Evolutionary conservation across 257 asterid species (phyloP), one percentile per base, ranked within the genome.

Genomic region (Ballota nigra): DNA sequence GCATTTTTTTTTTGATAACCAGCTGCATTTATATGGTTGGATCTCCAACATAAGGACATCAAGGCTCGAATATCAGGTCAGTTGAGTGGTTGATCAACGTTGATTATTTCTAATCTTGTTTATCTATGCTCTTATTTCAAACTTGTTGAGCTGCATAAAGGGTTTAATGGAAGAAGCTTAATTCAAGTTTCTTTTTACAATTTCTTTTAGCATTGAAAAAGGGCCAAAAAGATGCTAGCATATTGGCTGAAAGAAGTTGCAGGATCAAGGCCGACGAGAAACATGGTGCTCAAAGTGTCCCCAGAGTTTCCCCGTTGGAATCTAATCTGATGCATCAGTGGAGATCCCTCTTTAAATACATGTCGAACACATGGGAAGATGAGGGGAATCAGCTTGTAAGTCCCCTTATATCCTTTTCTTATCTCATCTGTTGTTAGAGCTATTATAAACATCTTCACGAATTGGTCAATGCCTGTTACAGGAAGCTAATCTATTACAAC

Each of bases 11-110:
- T 73, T 73, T 1, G 64, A 47, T 36, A 45, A 63, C 64, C 82
- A 93, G 98, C 97, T 81, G 94, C 86, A 38, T 78, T 83, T 80
- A 75, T 92, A 29, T 92, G 93, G 98, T 65, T 88, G 76, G 97
- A 90, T 79, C 97, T 92, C 73, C 85, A 92, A 26, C 87, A 90
- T 65, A 96, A 87, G 84, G 98, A 92, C 69, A 83, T 79, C 68
- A 86, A 82, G 78, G 96, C 87, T 51, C 91, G 95, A 75, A 55
- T 83, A 74, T 80, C 92, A 73, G 95, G 98, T 90, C 51, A 67
- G 87, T 70, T 68, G 10, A 51, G 53, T 53, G 19, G 40, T 34
- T 23, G 6, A 28, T 18, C 66, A 36, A 52, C 19, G 33, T 16
- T 34, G 69, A 15, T 19, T 10, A 47, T 64, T 19, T 56, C 5